Evolutionary conservation across 1,284 basidiomycete genomes (phyloP), one percentile per base, ranked within the genome.

Genomic region (Cronartium quercuum): DNA sequence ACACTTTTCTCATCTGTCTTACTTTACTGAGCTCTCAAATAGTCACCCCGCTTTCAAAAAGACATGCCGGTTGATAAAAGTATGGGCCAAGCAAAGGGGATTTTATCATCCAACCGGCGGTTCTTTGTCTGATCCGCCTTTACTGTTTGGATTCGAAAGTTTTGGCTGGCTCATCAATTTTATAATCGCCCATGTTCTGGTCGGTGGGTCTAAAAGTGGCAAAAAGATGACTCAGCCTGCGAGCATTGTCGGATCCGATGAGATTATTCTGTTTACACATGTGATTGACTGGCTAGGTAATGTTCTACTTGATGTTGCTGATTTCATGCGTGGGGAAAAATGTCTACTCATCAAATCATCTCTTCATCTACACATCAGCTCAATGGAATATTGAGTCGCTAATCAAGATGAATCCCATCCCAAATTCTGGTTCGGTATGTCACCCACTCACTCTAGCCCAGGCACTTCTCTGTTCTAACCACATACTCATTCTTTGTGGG

Each of bases 81-180:
- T 55, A 12, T 74, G 71, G 71, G 71, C 64, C 13, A 37, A 60
- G 40, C 47, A 55, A 18, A 55, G 65, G 62, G 71, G 63, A 0
- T 74, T 66, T 38, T 67, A 74, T 35, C 35, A 21, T 21, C 65
- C 24, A n/a, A 24, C 64, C 21, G 44, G 55, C n/a, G 41, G 6
- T n/a, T 64, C 38, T 15, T 15, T 35, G 42, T 15, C 21, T 3
- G 29, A 47, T 5, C 37, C 47, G 24, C 21, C 21, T 15, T 35
- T 63, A n/a, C 7, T 74, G 15, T 13, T 67, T 47, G 71, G 71
- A 10, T 74, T 66, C 51, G 51, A 42, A 21, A 63, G 64, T n/a
- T 74, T 74, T 51, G 71, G 71, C 34, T 67, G 64, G 71, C 58
- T 74, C 37, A 55, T 74, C 42, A 66, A 58, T 35, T 74, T 74